These are phyloP conservation scores for Oryza coarctata DNA, from an alignment of 176 grass and related monocot species.

Conservation along the genomic window DNA sequence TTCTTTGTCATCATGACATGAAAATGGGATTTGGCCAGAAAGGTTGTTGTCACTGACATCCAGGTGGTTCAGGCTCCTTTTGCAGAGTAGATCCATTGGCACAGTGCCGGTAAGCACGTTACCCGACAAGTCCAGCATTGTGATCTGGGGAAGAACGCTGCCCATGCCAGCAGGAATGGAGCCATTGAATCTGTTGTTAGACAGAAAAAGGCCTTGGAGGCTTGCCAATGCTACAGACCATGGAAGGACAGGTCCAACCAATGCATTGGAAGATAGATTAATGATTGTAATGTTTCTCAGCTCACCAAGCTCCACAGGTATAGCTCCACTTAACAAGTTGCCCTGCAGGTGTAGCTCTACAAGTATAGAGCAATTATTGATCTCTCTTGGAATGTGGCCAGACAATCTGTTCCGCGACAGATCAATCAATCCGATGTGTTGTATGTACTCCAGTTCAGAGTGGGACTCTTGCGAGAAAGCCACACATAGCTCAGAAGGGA, in stretches of 20 bases:
- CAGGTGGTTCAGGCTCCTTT: constrained; percentile 42
- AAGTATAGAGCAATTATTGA: constrained; percentile 63
- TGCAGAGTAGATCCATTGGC: constrained; percentile 61
- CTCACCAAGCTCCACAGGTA: constrained; percentile 72
- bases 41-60: constrained; percentile 76
- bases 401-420: constrained; percentile 67
- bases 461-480: constrained; percentile 47
- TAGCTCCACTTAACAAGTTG: constrained; percentile 61
- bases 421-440: constrained; percentile 66
- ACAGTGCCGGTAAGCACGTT: constrained; percentile 57
- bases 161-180: constrained; percentile 61
- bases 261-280: constrained; percentile 75
- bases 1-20: constrained; percentile 18
- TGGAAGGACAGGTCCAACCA: constrained; percentile 54
- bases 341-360: constrained; percentile 59
- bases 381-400: constrained; percentile 53
- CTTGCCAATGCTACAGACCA: constrained; percentile 33
- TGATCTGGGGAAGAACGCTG: constrained; percentile 52
- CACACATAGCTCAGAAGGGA: constrained; percentile 64
- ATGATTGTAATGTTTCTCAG: constrained; percentile 54
- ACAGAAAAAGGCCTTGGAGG: constrained; percentile 72
- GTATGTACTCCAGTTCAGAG: constrained; percentile 58
- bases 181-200: constrained; percentile 63
- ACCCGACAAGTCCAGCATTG: constrained; percentile 56
- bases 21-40: constrained; percentile 57